Conservation (phyloP, 148 eudicot species). For the Selenicereus undatus region DNA sequence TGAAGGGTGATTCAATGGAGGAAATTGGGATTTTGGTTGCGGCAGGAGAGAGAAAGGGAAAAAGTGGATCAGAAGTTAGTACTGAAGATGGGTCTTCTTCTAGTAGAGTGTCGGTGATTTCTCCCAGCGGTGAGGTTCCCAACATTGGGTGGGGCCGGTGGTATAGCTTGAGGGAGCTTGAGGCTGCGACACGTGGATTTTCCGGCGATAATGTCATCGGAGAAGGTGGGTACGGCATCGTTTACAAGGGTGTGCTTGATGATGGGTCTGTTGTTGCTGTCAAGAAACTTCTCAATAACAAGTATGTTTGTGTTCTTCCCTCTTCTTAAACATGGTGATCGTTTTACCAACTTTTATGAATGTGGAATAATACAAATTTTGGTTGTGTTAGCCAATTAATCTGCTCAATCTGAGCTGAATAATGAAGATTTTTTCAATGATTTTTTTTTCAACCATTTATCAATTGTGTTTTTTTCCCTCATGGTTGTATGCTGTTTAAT, state of each 20-base stretch:
- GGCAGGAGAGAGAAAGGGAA: conserved; percentile 24
- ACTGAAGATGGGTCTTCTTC: conserved; percentile 48
- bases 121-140: conserved; percentile 36
- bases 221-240: conserved; percentile 90
- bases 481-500: neutral
- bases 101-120: conserved; percentile 41
- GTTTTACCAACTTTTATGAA: neutral
- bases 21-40: conserved; percentile 31
- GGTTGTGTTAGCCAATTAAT: neutral
- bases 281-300: conserved; percentile 74
- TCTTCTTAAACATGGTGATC: neutral
- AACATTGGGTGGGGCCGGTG: conserved; percentile 88
- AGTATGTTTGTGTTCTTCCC: conserved; percentile 40
- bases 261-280: conserved; percentile 87
- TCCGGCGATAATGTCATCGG: conserved; percentile 66
- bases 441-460: neutral
- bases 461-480: neutral
- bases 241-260: conserved; percentile 67
- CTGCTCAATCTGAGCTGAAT: neutral
- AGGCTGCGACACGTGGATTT: conserved; percentile 68
- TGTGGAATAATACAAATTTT: neutral
- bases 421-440: neutral
- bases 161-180: conserved; percentile 76
- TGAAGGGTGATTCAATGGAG: conserved; percentile 29
- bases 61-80: conserved; percentile 22